Percentiles rank a stretch among this genome's conserved stretches.
These are phyloP conservation scores for Umbelopsis ramanniana DNA, from an alignment of 192 early-diverging fungal species.

Conservation along the genomic window DNA sequence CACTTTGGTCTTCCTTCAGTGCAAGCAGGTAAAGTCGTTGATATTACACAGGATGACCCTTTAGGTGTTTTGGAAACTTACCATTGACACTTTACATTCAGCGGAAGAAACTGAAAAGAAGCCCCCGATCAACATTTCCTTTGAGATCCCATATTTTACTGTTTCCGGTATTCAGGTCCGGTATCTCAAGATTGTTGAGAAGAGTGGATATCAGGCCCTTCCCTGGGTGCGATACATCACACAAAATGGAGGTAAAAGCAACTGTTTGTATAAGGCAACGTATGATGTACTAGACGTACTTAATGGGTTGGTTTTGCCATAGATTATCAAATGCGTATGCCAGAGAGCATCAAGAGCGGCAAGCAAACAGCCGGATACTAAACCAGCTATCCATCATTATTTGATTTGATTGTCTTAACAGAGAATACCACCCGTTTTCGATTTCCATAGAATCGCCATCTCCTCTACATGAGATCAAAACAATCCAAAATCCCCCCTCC, in stretches of 20 bases:
- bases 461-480: not conserved
- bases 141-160: constrained; percentile 92
- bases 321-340: constrained; percentile 95
- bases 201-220: constrained; percentile 85
- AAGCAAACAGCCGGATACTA: constrained; percentile 44
- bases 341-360: constrained; percentile 77
- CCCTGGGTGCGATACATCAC: constrained; percentile 93
- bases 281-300: not conserved
- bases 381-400: not conserved
- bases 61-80: not conserved
- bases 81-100: constrained; percentile 13
- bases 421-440: constrained; percentile 22
- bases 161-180: constrained; percentile 89
- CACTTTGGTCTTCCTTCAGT: constrained; percentile 88
- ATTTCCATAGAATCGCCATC: constrained; percentile 1
- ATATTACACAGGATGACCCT: not conserved
- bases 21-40: constrained; percentile 57
- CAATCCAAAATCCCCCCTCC: too few species aligned
- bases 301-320: constrained; percentile 19
- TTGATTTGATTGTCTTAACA: too few species aligned
- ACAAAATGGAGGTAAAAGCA: constrained; percentile 69
- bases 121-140: constrained; percentile 84
- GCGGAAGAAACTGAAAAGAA: constrained; percentile 80
- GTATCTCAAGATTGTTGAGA: constrained; percentile 91
- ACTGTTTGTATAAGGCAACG: not conserved